Base-by-base conservation (phyloP, 306 rosid species). In the Begonia loranthoides region DNA sequence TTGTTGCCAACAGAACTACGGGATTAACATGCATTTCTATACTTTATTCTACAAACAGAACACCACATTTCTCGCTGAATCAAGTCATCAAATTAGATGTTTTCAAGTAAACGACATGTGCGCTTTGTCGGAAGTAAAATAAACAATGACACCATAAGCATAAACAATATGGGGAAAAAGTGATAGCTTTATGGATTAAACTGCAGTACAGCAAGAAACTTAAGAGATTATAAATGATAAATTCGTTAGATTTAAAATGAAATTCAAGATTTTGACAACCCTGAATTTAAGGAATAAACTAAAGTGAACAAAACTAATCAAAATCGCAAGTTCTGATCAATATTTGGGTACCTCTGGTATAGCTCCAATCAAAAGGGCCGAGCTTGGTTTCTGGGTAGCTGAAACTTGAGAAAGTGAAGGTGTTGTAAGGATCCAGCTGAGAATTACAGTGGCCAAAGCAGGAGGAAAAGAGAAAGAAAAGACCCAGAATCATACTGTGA, bases 391-490 rank as follows among this genome's bases (percentile, higher is more conserved):
- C 51, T 39, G 92, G 92, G 66, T 82, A 90, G 59, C 70, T 72
- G 71, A 86, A 79, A 82, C 79, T 82, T 63, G 94, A 90, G 72
- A 82, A 60, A 52, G 76, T 82, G 66, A 71, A 75, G 70, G 67
- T 62, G 53, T 60, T 60, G 65, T n/a, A 72, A 33, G 57, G 66
- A 50, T 53, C 61, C 17, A 49, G 55, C 55, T 70, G 49, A 2
- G 77, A 76, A 66, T 52, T 59, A 50, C 61, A 81, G 51, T 50
- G 58, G 17, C 72, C 66, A 36, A 69, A 50, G 21, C 66, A 74
- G 65, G 63, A 66, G 33, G 69, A 52, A 65, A 59, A 64, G 15
- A 76, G 66, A 33, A 74, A 12, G 52, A 66, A 48, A n/a, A 63
- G 63, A 63, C 59, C 28, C 58, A 74, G 67, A 79, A 77, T 75